Base-by-base conservation (phyloP, 1,139 yeast genomes). In the Kluyveromyces sp. region DNA sequence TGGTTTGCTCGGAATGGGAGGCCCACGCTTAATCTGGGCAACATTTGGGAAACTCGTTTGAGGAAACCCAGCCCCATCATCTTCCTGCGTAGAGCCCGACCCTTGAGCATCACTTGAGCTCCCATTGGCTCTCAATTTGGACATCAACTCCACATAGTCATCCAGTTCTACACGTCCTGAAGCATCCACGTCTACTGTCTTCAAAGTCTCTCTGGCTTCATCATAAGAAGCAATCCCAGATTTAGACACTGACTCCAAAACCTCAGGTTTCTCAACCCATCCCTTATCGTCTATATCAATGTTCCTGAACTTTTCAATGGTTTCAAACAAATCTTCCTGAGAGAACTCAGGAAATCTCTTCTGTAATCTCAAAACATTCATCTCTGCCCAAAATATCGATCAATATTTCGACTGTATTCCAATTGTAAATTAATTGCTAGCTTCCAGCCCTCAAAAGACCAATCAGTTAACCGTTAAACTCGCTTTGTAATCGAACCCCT, bases 121-220 rank as follows among this genome's bases (percentile, higher is more conserved):
- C 19, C 54, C 49, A 26, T 56, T 57, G 41, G 64, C 52, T 57
- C 79, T 80, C 52, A 83, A 68, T 54, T 81, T 82, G 12, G 89
- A 83, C 48, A 80, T 73, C 37, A 92, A 75, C 61, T 87, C 96
- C 33, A 92, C 96, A 61, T 80, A 94, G 63, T 92, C 99, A 48
- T 94, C 99, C 59, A 92, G 70, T 64, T 94, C 99, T 44, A 92
- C 96, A 58, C 86, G 88, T 16, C 98, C 99, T 9, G 95, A 83
- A 7, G 98, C 95, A 66, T 92, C 99, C 36, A 92, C 95, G 55
- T 84, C 83, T 41, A 88, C 96, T 38, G 74, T 77, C 61, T 89
- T 92, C 62, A 92, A 75, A 1, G 96, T 85, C 63, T 88, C 95
- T 69, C 99, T 83, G 33, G 95, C 92, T 52, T 84, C 85, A 64